phyloP scores from a whole-genome alignment of 1,139 yeast genomes.

The Yamadazyma triangularis region DNA sequence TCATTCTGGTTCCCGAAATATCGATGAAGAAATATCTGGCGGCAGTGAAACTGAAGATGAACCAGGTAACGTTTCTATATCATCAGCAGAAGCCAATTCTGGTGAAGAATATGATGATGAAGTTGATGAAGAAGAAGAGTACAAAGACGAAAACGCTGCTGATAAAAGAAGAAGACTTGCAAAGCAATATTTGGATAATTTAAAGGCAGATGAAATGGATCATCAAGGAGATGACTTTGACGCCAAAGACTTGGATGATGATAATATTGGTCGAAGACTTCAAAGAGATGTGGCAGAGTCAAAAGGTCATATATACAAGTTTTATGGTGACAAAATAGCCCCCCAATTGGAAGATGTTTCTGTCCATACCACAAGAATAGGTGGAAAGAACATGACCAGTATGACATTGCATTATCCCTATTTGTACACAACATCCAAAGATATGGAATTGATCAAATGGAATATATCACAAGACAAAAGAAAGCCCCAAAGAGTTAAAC shows the following conservation, averaged over 20 bases:
- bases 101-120: constrained; percentile 34
- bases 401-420: constrained; percentile 51
- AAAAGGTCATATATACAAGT: constrained; percentile 76
- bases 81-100: constrained; percentile 2
- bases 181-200: constrained; percentile 80
- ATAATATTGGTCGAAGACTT: constrained; percentile 73
- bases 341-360: constrained; percentile 38
- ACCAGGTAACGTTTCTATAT: constrained; percentile 16
- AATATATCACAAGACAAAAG: constrained; percentile 31
- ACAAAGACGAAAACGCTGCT: constrained; percentile 75
- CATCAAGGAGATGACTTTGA: constrained; percentile 61
- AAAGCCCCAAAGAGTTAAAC: constrained; percentile 63
- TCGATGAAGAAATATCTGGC: constrained; percentile 37
- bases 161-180: constrained; percentile 94
- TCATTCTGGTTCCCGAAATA: constrained; percentile 5
- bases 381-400: constrained; percentile 54
- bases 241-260: constrained; percentile 90
- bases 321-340: constrained; percentile 47
- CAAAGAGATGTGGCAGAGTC: constrained; percentile 87
- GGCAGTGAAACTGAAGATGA: constrained; percentile 35
- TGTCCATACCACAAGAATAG: constrained; percentile 48
- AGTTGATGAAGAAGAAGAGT: constrained; percentile 63
- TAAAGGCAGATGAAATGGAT: constrained; percentile 46
- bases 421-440: constrained; percentile 82
- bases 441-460: constrained; percentile 78